phyloP scores from a whole-genome alignment of 2,329 filamentous ascomycete genomes.

The Chaetomium sp. region DNA sequence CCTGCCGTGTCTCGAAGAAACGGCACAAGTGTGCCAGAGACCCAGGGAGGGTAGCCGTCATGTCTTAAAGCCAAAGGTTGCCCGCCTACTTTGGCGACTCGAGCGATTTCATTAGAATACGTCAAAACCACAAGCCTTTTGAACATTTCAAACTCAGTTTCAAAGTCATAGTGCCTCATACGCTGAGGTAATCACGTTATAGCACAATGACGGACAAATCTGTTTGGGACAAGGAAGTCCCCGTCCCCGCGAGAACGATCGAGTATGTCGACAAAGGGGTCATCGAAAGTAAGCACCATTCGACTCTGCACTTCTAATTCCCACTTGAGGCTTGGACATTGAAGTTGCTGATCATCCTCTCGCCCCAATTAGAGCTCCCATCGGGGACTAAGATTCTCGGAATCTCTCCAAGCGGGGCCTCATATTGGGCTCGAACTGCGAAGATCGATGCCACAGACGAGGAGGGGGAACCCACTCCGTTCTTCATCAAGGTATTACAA shows the following conservation, averaged over 20 bases:
- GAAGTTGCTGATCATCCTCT: too few relatives aligned
- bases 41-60: too few relatives aligned
- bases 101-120: too few relatives aligned
- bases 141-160: too few relatives aligned
- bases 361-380: slow-evolving; percentile 1
- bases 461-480: slow-evolving; percentile 13
- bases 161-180: too few relatives aligned
- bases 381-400: neutral
- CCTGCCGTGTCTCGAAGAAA: too few relatives aligned
- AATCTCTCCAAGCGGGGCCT: slow-evolving; percentile 2
- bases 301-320: neutral
- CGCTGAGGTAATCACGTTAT: neutral
- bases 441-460: slow-evolving; percentile 12
- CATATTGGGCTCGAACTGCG: slow-evolving; percentile 10
- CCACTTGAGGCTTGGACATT: neutral
- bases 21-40: too few relatives aligned
- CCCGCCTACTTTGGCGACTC: too few relatives aligned
- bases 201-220: neutral
- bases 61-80: too few relatives aligned
- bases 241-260: neutral
- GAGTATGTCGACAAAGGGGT: slow-evolving; percentile 3
- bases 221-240: neutral
- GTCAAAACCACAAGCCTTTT: too few relatives aligned
- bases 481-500: slow-evolving; percentile 19
- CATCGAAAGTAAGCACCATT: neutral